phyloP scores from a whole-genome alignment of 2,329 filamentous ascomycete genomes.

The Cladophialophora exuberans region DNA sequence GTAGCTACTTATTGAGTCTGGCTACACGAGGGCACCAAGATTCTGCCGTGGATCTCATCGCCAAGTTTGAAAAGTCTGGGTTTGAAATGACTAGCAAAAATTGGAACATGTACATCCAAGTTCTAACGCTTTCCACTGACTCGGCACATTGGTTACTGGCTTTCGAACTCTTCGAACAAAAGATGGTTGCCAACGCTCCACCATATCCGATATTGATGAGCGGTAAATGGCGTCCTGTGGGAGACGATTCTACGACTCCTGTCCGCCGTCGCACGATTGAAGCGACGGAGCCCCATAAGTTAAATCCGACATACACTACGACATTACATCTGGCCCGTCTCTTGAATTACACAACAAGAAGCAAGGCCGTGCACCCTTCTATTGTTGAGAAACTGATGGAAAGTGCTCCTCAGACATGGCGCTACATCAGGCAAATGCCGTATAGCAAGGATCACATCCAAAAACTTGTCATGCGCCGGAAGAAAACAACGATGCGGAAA shows the following conservation, averaged over 20 bases:
- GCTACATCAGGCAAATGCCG: slow-evolving; percentile 43
- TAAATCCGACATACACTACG: slow-evolving; percentile 49
- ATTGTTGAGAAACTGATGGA: no score
- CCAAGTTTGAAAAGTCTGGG: slow-evolving; percentile 64
- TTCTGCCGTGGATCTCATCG: slow-evolving; percentile 56
- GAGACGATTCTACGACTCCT: slow-evolving; percentile 37
- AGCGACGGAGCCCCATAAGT: slow-evolving; percentile 40
- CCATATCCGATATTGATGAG: slow-evolving; percentile 63
- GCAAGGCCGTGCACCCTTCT: slow-evolving; percentile 34
- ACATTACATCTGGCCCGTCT: slow-evolving; percentile 49
- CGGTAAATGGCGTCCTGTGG: slow-evolving; percentile 36
- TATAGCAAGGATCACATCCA: slow-evolving; percentile 46
- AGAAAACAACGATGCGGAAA: slow-evolving; percentile 34
- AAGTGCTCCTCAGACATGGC: slow-evolving; percentile 42
- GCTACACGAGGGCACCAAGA: slow-evolving; percentile 56
- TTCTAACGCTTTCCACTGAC: slow-evolving; percentile 63
- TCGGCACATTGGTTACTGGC: slow-evolving; percentile 61
- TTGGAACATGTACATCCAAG: slow-evolving; percentile 78
- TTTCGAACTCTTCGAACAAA: slow-evolving; percentile 73
- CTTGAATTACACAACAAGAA: slow-evolving; percentile 39
- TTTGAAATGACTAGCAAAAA: slow-evolving; percentile 75
- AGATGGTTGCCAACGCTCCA: slow-evolving; percentile 77
- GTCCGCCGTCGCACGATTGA: slow-evolving; percentile 35
- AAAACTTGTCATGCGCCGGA: slow-evolving; percentile 43
- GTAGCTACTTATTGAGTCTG: slow-evolving; percentile 57